Base-by-base conservation (phyloP, 441 rosid genomes). In the Bocquillonia castaneifolia region DNA sequence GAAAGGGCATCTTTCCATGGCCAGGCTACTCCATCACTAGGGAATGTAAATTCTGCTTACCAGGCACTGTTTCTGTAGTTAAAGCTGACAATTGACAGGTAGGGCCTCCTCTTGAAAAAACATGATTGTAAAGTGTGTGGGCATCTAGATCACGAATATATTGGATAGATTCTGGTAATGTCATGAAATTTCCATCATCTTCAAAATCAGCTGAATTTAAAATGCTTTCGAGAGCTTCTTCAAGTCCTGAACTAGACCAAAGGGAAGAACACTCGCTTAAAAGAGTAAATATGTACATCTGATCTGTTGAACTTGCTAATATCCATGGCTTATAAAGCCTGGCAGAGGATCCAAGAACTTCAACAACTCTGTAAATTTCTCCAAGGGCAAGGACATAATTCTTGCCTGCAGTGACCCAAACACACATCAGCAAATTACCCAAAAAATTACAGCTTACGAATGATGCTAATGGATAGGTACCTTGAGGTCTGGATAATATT, bases 201-300 rank as follows among this genome's bases (percentile, higher is more conserved):
- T 75, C 57, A 32, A 74, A 62, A 74, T 64, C 76, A 44, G 73
- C 63, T 22, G 63, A 51, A 72, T 73, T 85, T 47, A 85, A 82
- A 54, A 86, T 72, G 64, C 61, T 81, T 29, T 37, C 71, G 18
- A 88, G 74, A 59, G 90, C 91, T 72, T 82, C 82, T 77, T 81
- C 75, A 31, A 89, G 88, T 73, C 96, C 91, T 18, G 91, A 83
- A 79, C 77, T 83, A 58, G 79, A 77, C 96, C 96, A 90, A 29
- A 77, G 8, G n/a, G 74, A 56, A 68, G 72, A 71, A 68, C 91
- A 90, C 74, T 87, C 86, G 5, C 67, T 76, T 42, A 84, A 64
- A 73, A 82, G 82, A 60, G 73, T 56, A 77, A 67, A 64, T 47
- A 83, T 15, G 61, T 45, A 59, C 13, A 55, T 40, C 56, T 78